Conservation (phyloP, 1,139 yeast species). For the Debaryomyces coudertii region DNA sequence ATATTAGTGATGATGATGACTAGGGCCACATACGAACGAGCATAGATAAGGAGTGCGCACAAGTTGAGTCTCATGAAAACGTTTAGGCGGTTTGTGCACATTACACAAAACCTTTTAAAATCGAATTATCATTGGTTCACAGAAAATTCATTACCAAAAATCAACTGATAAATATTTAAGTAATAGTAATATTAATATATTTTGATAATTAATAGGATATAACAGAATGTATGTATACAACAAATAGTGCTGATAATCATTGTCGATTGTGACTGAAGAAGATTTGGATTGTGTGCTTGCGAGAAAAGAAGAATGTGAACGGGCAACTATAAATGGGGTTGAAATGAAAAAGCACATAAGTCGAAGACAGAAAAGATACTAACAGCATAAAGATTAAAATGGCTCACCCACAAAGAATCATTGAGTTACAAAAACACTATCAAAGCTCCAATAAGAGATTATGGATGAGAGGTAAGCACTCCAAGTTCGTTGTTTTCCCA, state of each 20-base stretch:
- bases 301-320: background rate
- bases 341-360: background rate
- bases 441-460: conserved; percentile 72
- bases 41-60: conserved; percentile 2
- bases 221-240: conserved; percentile 5
- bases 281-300: background rate
- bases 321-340: background rate
- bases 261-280: background rate
- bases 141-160: conserved; percentile 6
- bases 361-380: conserved; percentile 12
- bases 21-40: background rate
- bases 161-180: conserved; percentile 4
- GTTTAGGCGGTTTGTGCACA: conserved; percentile 4
- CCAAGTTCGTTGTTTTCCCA: conserved; percentile 83
- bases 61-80: background rate
- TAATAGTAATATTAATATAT: conserved; percentile 2
- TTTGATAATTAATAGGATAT: conserved; percentile 6
- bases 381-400: conserved; percentile 13
- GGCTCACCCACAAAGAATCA: conserved; percentile 59
- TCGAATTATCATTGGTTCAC: conserved; percentile 9
- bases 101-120: conserved; percentile 12
- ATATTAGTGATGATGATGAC: conserved; percentile 14
- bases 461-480: conserved; percentile 74
- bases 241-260: background rate
- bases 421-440: conserved; percentile 74